Base-by-base conservation (phyloP, 208 protist genomes). In the Trypanosoma theileri region DNA sequence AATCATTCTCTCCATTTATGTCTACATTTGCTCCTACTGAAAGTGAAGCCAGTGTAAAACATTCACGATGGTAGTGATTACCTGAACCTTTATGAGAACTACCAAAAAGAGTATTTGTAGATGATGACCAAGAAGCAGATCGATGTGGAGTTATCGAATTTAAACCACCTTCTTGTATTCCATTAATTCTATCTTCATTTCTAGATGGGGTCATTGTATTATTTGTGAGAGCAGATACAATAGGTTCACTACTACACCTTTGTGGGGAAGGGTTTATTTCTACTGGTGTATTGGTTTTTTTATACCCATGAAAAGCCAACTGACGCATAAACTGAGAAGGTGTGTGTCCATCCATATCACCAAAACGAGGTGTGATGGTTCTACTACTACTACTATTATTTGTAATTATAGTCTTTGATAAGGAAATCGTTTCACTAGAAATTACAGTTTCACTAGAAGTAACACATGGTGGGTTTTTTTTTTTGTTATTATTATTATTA, bases 311-410 rank as follows among this genome's bases (percentile, higher is more conserved):
- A 65, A 73, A 73, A 22, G 69, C 69, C 54, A 73, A 67, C 26
- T 67, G 69, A 10, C 59, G 59, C 44, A 73, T 73, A 53, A 73
- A 67, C 46, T 73, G 69, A 22, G 69, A 73, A 12, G 69, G 52
- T 22, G 59, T 68, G n/a, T 50, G 66, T 51, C 22, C 41, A 9
- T 63, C 44, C 8, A 51, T 56, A 24, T 59, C 26, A 22, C 14
- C 44, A 19, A 62, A 57, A 17, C 31, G 42, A 35, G 4, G 28
- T 35, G 28, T 35, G 28, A 6, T 35, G n/a, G n/a, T n/a, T n/a
- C n/a, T n/a, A n/a, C n/a, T n/a, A n/a, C n/a, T n/a, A n/a, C n/a
- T n/a, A 21, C 11, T 9, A 19, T 31, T 60, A 26, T 22, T 19
- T 4, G 17, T 17, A 40, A 12, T 3, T 4, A n/a, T 10, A 22